Evolutionary conservation across 352 stramenopile species (phyloP).

Genomic region (Globisporangium paddicum): DNA sequence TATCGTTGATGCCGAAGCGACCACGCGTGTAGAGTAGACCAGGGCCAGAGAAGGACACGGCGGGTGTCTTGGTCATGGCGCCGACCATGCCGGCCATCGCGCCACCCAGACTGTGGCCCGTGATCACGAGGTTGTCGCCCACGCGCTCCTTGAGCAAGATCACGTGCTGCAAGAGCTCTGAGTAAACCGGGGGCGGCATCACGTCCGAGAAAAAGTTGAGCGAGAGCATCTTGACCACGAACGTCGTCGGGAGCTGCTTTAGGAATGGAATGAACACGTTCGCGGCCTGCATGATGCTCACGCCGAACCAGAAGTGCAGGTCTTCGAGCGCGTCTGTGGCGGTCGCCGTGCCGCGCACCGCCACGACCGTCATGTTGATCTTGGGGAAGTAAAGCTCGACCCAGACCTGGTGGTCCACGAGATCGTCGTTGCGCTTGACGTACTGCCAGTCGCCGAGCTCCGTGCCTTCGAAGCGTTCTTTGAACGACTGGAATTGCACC

Average conservation of each 20-base stretch:
- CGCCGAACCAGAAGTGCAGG: conserved; percentile 85
- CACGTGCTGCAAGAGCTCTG: conserved; percentile 65
- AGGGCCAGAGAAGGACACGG: conserved; percentile 79
- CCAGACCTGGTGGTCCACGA: conserved; percentile 70
- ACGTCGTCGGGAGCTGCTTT: conserved; percentile 71
- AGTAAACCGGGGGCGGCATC: conserved; percentile 80
- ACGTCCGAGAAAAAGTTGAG: conserved; percentile 64
- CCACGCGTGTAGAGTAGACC: conserved; percentile 76
- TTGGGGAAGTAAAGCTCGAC: conserved; percentile 78
- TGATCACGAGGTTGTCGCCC: conserved; percentile 72
- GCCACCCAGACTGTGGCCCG: conserved; percentile 77
- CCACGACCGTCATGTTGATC: conserved; percentile 84
- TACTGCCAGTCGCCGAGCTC: conserved; percentile 73
- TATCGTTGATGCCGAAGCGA: conserved; percentile 65
- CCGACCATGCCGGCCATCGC: conserved; percentile 84
- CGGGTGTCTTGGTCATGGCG: conserved; percentile 74
- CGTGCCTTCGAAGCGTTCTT: conserved; percentile 78
- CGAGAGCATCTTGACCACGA: conserved; percentile 81
- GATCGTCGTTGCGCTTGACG: conserved; percentile 64
- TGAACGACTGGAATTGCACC: conserved; percentile 71
- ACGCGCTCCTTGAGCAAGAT: conserved; percentile 49
- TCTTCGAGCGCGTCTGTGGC: conserved; percentile 82
- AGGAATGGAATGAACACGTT: conserved; percentile 86
- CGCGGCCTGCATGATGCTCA: conserved; percentile 82
- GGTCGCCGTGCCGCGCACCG: conserved; percentile 76